Percentiles rank a stretch among this genome's conserved stretches.
phyloP scores from a whole-genome alignment of 495 filamentous ascomycete genomes.

The Penicillium atrosanguineum region DNA sequence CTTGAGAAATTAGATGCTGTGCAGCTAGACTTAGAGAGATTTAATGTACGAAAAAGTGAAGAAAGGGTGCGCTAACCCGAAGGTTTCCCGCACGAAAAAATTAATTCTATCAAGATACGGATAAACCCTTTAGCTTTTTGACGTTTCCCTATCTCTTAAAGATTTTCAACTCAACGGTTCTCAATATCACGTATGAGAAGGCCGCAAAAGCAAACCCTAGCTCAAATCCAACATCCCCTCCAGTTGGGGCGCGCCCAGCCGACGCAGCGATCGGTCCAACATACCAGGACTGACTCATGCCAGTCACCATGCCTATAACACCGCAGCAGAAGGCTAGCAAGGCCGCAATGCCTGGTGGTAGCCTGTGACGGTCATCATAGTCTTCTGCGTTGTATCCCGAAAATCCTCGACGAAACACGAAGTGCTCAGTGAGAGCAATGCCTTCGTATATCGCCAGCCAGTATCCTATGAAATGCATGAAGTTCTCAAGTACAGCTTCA shows the following conservation, averaged over 20 bases:
- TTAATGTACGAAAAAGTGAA: no score
- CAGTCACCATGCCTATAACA: conserved; percentile 46
- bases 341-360: conserved; percentile 50
- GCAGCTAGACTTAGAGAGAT: no score
- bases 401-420: conserved; percentile 37
- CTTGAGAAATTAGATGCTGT: no score
- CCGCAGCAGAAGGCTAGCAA: conserved; percentile 28
- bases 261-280: conserved; percentile 50
- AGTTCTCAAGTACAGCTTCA: conserved; percentile 51
- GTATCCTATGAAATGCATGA: conserved; percentile 54
- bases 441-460: conserved; percentile 54
- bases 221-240: conserved; percentile 60
- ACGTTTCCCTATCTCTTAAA: background rate
- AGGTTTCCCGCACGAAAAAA: no score
- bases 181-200: conserved; percentile 36
- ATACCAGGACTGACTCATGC: conserved; percentile 57
- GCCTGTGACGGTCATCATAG: conserved; percentile 43
- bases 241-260: conserved; percentile 21
- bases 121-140: no score
- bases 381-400: conserved; percentile 41
- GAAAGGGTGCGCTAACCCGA: no score
- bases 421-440: conserved; percentile 48
- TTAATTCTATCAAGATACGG: no score
- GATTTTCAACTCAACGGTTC: conserved; percentile 7
- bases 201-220: conserved; percentile 49